A percentile compares a stretch with the other conserved stretches of the same genome.
phyloP scores from a whole-genome alignment of 306 rosid genomes.

The Astragalus membranaceus region DNA sequence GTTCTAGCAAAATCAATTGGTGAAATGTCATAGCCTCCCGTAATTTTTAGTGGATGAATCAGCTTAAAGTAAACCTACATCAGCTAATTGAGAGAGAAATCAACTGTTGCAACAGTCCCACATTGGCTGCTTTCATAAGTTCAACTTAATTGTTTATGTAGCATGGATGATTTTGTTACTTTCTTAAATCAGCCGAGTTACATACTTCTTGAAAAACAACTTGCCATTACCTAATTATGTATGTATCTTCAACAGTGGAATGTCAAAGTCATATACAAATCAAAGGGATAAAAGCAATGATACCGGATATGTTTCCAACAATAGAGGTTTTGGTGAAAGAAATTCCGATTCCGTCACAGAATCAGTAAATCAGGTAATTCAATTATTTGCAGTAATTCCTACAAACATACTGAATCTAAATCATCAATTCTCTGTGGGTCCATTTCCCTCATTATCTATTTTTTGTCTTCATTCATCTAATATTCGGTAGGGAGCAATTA shows the following conservation, averaged over 20 bases:
- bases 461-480: constrained; percentile 2
- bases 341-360: constrained; percentile 46
- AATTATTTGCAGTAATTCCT: background rate
- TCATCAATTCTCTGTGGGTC: background rate
- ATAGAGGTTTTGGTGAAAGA: constrained; percentile 56
- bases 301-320: constrained; percentile 39
- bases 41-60: background rate
- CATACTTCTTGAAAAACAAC: background rate
- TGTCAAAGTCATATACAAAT: constrained; percentile 76
- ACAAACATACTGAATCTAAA: constrained; percentile 5
- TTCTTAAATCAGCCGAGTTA: background rate
- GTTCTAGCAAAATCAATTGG: background rate
- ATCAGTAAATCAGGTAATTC: constrained; percentile 55
- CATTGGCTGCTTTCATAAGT: background rate
- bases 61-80: background rate
- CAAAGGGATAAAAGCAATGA: constrained; percentile 75
- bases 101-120: background rate
- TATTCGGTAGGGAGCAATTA: constrained; percentile 46
- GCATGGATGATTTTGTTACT: background rate
- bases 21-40: background rate
- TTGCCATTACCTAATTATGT: background rate
- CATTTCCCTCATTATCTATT: background rate
- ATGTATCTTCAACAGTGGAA: constrained; percentile 53
- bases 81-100: background rate
- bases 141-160: background rate